These are phyloP conservation scores for Phytophthora melonis DNA, from an alignment of 352 stramenopile species.

Conservation along the genomic window DNA sequence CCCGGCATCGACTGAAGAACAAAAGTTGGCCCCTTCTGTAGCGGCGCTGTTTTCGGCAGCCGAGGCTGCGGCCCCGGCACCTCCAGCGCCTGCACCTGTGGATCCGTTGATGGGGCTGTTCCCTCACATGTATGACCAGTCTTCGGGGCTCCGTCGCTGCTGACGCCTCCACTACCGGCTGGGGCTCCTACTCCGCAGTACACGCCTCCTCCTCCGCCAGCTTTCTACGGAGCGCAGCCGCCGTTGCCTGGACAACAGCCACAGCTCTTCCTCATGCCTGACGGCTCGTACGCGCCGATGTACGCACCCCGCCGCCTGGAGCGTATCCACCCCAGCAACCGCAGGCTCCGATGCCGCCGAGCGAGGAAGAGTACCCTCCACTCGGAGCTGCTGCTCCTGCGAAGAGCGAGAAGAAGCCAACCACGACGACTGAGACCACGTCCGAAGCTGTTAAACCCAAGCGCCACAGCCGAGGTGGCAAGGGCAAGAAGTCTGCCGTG, in stretches of 20 bases:
- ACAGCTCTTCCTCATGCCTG: conserved; percentile 42
- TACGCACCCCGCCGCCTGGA: conserved; percentile 24
- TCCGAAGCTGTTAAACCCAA: conserved; percentile 28
- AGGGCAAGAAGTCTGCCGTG: conserved; percentile 28
- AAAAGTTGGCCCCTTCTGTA: conserved; percentile 48
- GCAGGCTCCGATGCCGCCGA: conserved; percentile 26
- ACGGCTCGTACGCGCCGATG: conserved; percentile 48
- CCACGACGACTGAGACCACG: conserved; percentile 13
- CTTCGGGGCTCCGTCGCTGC: conserved; percentile 27
- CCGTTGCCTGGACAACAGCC: conserved; percentile 35
- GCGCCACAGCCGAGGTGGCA: conserved; percentile 21
- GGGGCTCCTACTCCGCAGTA: conserved; percentile 26
- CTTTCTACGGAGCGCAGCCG: conserved; percentile 35
- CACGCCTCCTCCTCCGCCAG: conserved; percentile 17
- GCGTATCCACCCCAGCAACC: conserved; percentile 18
- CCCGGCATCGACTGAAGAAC: conserved; percentile 10
- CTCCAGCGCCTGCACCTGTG: conserved; percentile 17
- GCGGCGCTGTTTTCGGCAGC: conserved; percentile 58
- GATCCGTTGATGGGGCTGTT: conserved; percentile 56
- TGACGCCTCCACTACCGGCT: conserved; percentile 42
- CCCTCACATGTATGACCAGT: conserved; percentile 58
- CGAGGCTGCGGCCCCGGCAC: conserved; percentile 14
- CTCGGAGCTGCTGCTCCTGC: conserved; percentile 23
- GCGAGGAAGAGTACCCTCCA: conserved; percentile 44
- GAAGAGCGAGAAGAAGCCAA: conserved; percentile 24